Conservation (phyloP, 2,329 filamentous ascomycete genomes). For the Macroventuria anomochaeta region DNA sequence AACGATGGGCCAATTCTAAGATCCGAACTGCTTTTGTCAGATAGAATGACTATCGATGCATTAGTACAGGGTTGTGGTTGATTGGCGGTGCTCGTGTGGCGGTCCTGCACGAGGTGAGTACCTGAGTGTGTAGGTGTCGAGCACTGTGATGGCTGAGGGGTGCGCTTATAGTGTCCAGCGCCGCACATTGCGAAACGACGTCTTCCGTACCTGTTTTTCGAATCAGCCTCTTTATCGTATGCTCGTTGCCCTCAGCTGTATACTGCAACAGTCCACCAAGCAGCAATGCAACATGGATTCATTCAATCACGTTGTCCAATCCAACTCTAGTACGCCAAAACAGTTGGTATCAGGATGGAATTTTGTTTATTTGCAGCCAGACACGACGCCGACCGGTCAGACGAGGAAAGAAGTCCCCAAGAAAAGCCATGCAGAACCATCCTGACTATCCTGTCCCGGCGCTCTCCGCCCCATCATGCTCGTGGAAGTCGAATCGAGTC, state of each 20-base stretch:
- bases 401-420: conserved; percentile 25
- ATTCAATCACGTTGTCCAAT: background rate
- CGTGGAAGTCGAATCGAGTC: conserved; percentile 24
- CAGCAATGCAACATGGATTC: background rate
- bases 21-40: no score
- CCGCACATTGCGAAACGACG: background rate
- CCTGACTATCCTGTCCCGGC: conserved; percentile 27
- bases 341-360: conserved; percentile 31
- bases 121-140: conserved; percentile 15
- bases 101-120: conserved; percentile 11
- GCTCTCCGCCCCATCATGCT: conserved; percentile 22
- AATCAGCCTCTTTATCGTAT: background rate
- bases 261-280: background rate
- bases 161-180: background rate
- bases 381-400: conserved; percentile 24
- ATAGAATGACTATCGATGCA: no score
- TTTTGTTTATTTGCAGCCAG: conserved; percentile 34
- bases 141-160: conserved; percentile 12
- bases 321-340: background rate
- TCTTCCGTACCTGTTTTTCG: background rate
- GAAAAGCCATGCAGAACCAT: conserved; percentile 36
- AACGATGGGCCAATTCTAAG: no score
- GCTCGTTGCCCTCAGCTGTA: no score
- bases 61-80: background rate
- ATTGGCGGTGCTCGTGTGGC: conserved; percentile 4